A percentile compares a stretch with the other conserved stretches of the same genome.
Conservation (phyloP, 345 rosid genomes). For the Hibiscus mutabilis region DNA sequence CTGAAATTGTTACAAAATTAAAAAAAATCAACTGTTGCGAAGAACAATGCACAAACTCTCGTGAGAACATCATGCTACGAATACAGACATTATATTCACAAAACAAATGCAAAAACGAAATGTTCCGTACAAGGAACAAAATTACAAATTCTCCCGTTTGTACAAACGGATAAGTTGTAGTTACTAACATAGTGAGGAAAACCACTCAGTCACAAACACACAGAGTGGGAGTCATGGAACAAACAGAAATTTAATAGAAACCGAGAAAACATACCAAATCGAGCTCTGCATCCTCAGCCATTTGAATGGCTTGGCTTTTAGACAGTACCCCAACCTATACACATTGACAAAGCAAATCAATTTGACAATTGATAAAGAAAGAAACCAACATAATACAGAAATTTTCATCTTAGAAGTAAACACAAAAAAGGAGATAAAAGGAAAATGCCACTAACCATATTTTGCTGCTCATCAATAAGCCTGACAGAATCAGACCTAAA, state of each 20-base stretch:
- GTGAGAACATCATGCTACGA: not conserved
- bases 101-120: not conserved
- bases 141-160: not conserved
- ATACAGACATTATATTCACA: not conserved
- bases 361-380: not conserved
- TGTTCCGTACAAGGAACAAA: not conserved
- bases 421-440: not conserved
- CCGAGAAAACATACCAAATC: slow-evolving; percentile 54
- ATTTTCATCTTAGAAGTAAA: not conserved
- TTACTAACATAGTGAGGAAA: not conserved
- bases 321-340: slow-evolving; percentile 82
- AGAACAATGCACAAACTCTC: not conserved
- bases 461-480: slow-evolving; percentile 65
- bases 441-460: slow-evolving; percentile 53
- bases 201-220: not conserved
- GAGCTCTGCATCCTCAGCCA: slow-evolving; percentile 79
- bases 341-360: not conserved
- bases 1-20: not conserved
- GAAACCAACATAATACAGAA: slow-evolving; percentile 6
- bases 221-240: too few species aligned
- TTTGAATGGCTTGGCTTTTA: slow-evolving; percentile 63
- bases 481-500: slow-evolving; percentile 73
- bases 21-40: not conserved
- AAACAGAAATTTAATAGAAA: not conserved
- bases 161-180: not conserved